Conservation (phyloP, 73 alveolate species). For the Paramecium sonneborni region DNA sequence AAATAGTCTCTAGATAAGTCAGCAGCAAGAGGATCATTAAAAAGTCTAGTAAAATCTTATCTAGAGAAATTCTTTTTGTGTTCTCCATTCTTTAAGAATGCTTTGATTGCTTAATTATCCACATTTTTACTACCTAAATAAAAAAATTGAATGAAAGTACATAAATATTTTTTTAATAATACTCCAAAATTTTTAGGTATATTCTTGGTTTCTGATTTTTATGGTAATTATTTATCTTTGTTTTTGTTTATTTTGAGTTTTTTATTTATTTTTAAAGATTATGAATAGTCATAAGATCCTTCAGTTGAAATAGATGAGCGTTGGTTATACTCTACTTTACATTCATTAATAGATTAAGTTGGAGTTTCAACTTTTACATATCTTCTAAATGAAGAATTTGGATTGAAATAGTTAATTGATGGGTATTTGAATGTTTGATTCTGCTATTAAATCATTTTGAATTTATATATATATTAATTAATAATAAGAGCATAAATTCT, state of each 20-base stretch:
- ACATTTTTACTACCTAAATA: neutral
- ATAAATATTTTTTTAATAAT: conserved; percentile 30
- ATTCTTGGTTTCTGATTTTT: conserved; percentile 46
- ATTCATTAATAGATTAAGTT: neutral
- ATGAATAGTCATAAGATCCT: neutral
- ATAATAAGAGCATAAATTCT: neutral
- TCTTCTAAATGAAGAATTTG: neutral
- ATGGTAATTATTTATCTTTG: neutral
- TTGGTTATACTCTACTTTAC: neutral
- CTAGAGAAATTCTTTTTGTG: conserved; percentile 51
- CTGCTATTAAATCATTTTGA: conserved; percentile 31
- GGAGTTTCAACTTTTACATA: neutral
- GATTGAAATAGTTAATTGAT: neutral
- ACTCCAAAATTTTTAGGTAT: conserved; percentile 55
- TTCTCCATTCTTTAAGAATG: conserved; percentile 55
- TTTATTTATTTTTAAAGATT: neutral
- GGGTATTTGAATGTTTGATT: conserved; percentile 12
- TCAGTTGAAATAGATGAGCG: neutral
- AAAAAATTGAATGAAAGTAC: neutral
- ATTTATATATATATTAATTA: neutral
- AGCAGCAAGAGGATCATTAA: neutral
- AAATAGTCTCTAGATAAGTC: conserved; percentile 35
- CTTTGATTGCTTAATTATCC: conserved; percentile 5
- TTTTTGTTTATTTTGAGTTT: neutral
- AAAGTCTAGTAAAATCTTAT: conserved; percentile 35